Base-by-base conservation (phyloP, 2,329 filamentous ascomycete species). In the Huntiella decipiens region DNA sequence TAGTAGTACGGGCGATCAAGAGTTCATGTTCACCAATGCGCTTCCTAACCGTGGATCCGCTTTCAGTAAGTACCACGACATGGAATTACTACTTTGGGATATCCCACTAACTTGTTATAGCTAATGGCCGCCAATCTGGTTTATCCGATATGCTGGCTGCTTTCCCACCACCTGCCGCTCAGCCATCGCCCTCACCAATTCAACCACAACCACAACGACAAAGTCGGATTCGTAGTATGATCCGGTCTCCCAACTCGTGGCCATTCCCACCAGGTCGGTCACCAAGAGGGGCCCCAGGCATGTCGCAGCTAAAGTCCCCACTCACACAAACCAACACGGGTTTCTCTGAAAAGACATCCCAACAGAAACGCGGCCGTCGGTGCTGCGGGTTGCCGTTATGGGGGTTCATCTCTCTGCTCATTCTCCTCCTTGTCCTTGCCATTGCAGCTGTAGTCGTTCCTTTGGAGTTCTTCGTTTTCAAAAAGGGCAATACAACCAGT, bases 371-470 rank as follows among this genome's bases (percentile, higher is more conserved):
- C 19, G 60, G 67, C 10, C 74, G 80, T 35, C 74, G 74, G 46
- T 92, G 82, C 61, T 98, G 88, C 56, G 88, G 88, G 12, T 70
- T 96, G 54, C 82, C 85, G 2, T 57, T 81, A 12, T 92, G 84
- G 77, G 73, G 71, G 0, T 87, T 93, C 56, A 61, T 91, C 16
- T 56, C 85, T 1, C 57, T 74, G 8, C 45, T 73, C 12, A 60
- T 92, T 15, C 57, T 87, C 3, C 56, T 86, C 8, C 57, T 94
- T 35, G 64, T 82, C 47, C 67, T 93, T 19, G 68, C 94, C 45
- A 77, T 81, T 3, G 83, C 83, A 4, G 91, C 88, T 1, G 68
- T 96, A 37, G 69, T 94, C 32, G 72, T 96, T 11, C 91, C 91
- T 0, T 56, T 79, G 12, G 67, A 78, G 51, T 67, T 79, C 51